Evolutionary conservation across 441 rosid genomes (phyloP).

Genomic region (Arabidopsis lyrata): DNA sequence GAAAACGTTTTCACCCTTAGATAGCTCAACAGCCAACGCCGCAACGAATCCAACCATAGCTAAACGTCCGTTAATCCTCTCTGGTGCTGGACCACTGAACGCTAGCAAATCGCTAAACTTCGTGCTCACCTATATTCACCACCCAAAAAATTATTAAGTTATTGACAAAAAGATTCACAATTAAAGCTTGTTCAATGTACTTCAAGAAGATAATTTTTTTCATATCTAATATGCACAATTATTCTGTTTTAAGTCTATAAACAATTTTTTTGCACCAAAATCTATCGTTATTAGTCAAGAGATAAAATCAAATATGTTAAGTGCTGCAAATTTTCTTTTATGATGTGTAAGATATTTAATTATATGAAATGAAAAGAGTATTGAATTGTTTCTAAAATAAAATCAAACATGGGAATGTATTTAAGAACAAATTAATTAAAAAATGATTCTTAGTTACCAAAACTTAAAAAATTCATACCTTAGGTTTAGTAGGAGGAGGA

Average conservation of each 20-base stretch:
- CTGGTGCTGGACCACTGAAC: slow-evolving; percentile 89
- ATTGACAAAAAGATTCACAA: background rate
- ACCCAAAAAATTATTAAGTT: background rate
- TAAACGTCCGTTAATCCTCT: slow-evolving; percentile 84
- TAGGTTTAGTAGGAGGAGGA: slow-evolving; percentile 41
- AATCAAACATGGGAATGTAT: no score
- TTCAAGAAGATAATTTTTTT: no score
- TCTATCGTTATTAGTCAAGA: no score
- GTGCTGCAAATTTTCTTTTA: background rate
- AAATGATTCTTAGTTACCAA: background rate
- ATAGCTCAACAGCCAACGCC: slow-evolving; percentile 70
- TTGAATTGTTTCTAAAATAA: no score
- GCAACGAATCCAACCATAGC: slow-evolving; percentile 90
- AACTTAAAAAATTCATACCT: slow-evolving; percentile 20
- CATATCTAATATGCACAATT: background rate
- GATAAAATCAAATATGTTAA: no score
- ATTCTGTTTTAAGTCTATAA: no score
- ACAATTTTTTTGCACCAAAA: no score
- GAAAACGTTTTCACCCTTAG: slow-evolving; percentile 68
- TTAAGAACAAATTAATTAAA: no score
- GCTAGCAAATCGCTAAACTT: slow-evolving; percentile 71
- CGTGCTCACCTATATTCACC: slow-evolving; percentile 53
- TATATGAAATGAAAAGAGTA: no score
- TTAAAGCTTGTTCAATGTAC: background rate
- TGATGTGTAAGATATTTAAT: background rate